Evolutionary conservation across 306 rosid genomes (phyloP), one percentile per base, ranked within the genome.

Genomic region (Prunus dulcis): DNA sequence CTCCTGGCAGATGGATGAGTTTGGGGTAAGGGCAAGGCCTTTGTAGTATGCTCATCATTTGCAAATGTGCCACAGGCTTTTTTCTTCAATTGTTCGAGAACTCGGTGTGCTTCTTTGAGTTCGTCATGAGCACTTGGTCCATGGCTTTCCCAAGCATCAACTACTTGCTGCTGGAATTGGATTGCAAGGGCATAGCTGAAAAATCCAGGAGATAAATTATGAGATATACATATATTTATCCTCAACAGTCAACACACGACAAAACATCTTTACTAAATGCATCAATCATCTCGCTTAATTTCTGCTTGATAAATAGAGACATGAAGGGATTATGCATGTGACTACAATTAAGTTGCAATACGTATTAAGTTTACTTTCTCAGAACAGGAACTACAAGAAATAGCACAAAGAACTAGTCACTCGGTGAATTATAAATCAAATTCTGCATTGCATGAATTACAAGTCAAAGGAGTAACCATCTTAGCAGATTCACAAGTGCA

Each of bases 111-210:
- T 86, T 91, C 98, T 79, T 62, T 81, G 62, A 87, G 90, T 85
- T 93, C 96, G 34, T 87, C 94, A 71, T 81, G 78, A 22, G 90
- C 97, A 83, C 83, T 85, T 76, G 87, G 86, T 82, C 98, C 98
- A 70, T 93, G 98, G 76, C 85, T 88, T 80, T 90, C 97, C 97
- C 98, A 93, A 66, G 98, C 98, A 75, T 90, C 91, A 56, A 91
- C 82, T 52, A 84, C 98, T 84, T 81, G 93, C 82, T 91, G 87
- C 82, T 90, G 98, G 82, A 93, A 93, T 84, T 87, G 93, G 43
- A 88, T 78, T 69, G 98, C 96, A 71, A 93, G 89, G 52, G 62
- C 79, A 80, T 85, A 90, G 85, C 98, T 93, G 90, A 84, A 90
- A 52, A 73, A 82, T 34, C 70, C 87, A 79, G 74, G 27, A 84